These are phyloP conservation scores for Clarireedia monteithiana DNA, from an alignment of 2,329 filamentous ascomycete species.

Conservation along the genomic window DNA sequence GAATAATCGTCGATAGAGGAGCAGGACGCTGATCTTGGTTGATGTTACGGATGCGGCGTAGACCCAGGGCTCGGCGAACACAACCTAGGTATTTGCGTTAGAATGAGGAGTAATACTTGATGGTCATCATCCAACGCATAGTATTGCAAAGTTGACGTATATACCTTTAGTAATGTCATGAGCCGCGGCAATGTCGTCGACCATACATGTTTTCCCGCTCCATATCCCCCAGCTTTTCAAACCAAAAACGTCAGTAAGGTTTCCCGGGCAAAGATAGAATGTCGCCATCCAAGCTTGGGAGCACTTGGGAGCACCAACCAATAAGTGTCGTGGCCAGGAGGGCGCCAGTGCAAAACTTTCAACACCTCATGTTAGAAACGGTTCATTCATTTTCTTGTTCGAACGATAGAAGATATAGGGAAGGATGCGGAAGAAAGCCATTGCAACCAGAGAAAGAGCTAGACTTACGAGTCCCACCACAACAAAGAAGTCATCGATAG, in stretches of 20 bases:
- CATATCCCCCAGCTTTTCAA: conserved; percentile 3
- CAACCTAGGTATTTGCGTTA: not conserved
- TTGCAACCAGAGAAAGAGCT: not conserved
- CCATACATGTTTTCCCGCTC: conserved; percentile 1
- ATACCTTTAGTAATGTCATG: not conserved
- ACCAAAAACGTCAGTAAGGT: not conserved
- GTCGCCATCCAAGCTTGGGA: not conserved
- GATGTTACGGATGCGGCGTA: conserved; percentile 4
- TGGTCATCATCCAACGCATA: not conserved
- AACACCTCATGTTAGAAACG: not conserved
- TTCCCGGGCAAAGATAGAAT: not conserved
- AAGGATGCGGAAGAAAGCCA: not conserved
- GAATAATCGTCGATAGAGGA: conserved; percentile 1
- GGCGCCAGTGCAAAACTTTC: not conserved
- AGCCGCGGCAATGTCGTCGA: conserved; percentile 2
- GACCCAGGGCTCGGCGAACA: conserved; percentile 1
- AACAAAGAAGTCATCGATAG: conserved; percentile 2
- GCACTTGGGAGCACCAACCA: not conserved
- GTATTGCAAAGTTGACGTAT: not conserved
- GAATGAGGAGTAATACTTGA: not conserved
- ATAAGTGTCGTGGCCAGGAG: conserved; percentile 1
- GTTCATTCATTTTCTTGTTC: not conserved
- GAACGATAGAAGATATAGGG: not conserved
- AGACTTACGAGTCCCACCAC: conserved; percentile 1
- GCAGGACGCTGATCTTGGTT: conserved; percentile 1